Base-by-base conservation (phyloP, 768 basidiomycete genomes). In the Auriculariales sp. region DNA sequence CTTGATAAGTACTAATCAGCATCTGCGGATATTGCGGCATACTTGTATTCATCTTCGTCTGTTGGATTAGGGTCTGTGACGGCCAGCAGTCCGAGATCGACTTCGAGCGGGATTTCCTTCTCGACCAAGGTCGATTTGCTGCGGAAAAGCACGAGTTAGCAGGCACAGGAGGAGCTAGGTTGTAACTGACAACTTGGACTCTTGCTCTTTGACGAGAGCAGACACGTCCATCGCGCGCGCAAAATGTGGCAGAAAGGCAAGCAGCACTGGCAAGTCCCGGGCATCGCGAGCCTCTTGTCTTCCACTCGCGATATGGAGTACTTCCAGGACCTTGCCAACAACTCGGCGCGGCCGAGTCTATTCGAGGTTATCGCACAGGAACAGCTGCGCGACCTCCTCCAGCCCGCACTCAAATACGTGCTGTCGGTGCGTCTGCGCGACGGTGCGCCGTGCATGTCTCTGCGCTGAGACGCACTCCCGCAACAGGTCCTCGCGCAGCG, bases 351-450 rank as follows among this genome's bases (percentile, higher is more conserved):
- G 54, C 86, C 86, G 2, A 85, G 86, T 10, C 65, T 95, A 12
- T 97, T 94, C 58, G 93, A 97, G 61, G 76, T 97, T 10, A 71
- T 95, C 32, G 91, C 90, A 5, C 88, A 95, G 63, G 93, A 95
- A 56, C 92, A 97, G 61, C 77, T 98, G 17, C 70, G 85, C 52
- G 89, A 93, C 61, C 72, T 95, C 5, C 72, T 98, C 11, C 93
- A 97, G 59, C 94, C 94, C 29, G 91, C 93, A 12, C 68, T 95
- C 60, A 90, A 93, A 67, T 97, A 98, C 68, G 81, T 93, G 39
- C 69, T 98, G 29, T 84, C 85, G 53, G 93, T 93, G 62, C 68
- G 83, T 62, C 36, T 22, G 31, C n/a, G 30, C 29, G 5, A n/a
- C 3, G 12, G 19, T 7, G 36, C 46, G 17, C 22, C 45, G 10